Evolutionary conservation across 1,284 basidiomycete species (phyloP), one percentile per base, ranked within the genome.

Genomic region (Trichosporon sp.): DNA sequence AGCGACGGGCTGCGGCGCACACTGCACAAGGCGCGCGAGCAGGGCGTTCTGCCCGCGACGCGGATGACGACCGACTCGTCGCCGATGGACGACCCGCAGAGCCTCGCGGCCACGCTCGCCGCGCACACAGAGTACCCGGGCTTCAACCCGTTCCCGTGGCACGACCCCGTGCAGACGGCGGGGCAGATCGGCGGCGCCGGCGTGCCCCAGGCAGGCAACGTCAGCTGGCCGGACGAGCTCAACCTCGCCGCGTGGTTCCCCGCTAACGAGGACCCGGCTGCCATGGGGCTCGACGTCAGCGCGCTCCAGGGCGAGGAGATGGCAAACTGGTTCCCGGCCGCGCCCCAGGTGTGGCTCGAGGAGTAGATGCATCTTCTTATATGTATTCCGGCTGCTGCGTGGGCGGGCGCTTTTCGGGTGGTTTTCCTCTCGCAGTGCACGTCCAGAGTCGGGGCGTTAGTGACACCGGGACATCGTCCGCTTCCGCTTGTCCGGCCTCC

Each of bases 201-300:
- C 47, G 34, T 21, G 25, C 51, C 47, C 21, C 51, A 51, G 25
- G 29, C 62, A 2, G 34, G 25, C 38, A 64, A 65, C 31, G 31
- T 38, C 13, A 51, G 25, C 15, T 70, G 68, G 67, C 63, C 68
- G 38, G 69, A 70, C 38, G 67, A 68, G 15, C 65, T 70, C 21
- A 68, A 72, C 62, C 63, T 72, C 31, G 65, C 67, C 1, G 65
- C 67, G 3, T 72, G 72, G 72, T 72, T 72, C 67, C 72, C 72
- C 3, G 56, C 35, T 4, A 47, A 31, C 11, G 64, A 64, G n/a
- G 65, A 69, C 35, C 29, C 66, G 8, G 51, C 47, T 4, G 60
- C 67, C 7, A 35, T 66, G 12, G 38, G 44, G 1, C 15, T 66
- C 18, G 68, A 68, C 21, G 34, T 53, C 8, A 68, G 64, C 18